These are phyloP conservation scores for Cercophora newfieldiana DNA, from an alignment of 495 filamentous ascomycete species.

Conservation along the genomic window DNA sequence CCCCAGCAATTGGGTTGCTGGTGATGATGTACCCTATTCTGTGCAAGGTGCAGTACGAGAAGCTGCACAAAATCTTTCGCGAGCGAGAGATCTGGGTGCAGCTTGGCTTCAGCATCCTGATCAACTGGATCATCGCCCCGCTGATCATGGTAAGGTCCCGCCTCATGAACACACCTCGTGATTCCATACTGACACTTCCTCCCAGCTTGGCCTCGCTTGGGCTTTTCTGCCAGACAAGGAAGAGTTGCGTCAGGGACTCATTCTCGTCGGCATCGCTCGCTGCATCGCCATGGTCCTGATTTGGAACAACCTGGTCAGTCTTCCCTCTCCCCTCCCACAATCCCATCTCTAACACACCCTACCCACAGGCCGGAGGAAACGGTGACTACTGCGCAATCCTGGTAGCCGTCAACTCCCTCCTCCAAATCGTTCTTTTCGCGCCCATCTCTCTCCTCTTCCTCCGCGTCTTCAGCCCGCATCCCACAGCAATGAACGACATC, in stretches of 20 bases:
- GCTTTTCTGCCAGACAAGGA: slow-evolving; percentile 75
- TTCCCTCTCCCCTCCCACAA: not conserved
- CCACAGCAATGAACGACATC: slow-evolving; percentile 42
- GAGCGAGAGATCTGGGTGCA: slow-evolving; percentile 72
- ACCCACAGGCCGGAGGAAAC: slow-evolving; percentile 61
- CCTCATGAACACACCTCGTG: not conserved
- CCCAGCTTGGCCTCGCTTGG: slow-evolving; percentile 62
- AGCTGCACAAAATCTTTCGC: slow-evolving; percentile 67
- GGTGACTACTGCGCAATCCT: slow-evolving; percentile 86
- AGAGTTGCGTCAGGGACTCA: slow-evolving; percentile 68
- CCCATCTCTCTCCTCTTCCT: slow-evolving; percentile 80
- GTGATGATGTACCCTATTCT: slow-evolving; percentile 97
- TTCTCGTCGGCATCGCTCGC: slow-evolving; percentile 74
- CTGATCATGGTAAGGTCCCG: slow-evolving; percentile 69
- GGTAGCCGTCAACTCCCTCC: slow-evolving; percentile 81
- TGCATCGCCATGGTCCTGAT: slow-evolving; percentile 76
- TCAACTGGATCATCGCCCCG: slow-evolving; percentile 91
- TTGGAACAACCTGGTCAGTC: slow-evolving; percentile 23
- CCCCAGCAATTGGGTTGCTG: slow-evolving; percentile 71
- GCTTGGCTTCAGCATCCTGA: slow-evolving; percentile 70
- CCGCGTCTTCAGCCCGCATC: slow-evolving; percentile 58
- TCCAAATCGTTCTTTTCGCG: slow-evolving; percentile 86
- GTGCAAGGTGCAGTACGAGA: slow-evolving; percentile 88
- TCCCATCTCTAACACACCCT: not conserved
- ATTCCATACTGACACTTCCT: not conserved